Percentiles rank a stretch among this genome's conserved stretches.
Conservation (phyloP, 345 rosid genomes). For the Boechera divaricarpa region DNA sequence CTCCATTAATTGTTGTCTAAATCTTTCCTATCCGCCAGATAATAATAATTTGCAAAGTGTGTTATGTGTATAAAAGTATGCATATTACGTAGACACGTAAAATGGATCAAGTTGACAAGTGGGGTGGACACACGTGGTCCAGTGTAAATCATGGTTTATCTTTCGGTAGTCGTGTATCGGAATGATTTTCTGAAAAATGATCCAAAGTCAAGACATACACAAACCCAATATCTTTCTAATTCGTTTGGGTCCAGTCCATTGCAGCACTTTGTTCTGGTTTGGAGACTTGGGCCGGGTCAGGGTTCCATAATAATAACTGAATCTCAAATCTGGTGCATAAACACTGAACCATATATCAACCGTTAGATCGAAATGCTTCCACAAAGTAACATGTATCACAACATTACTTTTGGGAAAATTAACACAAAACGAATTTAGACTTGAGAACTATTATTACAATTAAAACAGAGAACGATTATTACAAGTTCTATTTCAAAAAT, state of each 20-base stretch:
- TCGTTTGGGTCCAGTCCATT: not conserved
- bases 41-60: not conserved
- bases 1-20: not conserved
- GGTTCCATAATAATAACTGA: no score
- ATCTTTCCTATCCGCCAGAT: not conserved
- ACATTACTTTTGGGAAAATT: no score
- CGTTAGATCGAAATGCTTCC: no score
- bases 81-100: not conserved
- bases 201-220: not conserved
- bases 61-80: not conserved
- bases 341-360: no score
- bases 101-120: conserved; percentile 32
- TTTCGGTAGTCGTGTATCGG: not conserved
- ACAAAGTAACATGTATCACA: no score
- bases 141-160: not conserved
- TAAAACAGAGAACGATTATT: no score
- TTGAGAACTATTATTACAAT: no score
- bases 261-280: not conserved
- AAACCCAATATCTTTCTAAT: not conserved
- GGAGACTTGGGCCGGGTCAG: not conserved
- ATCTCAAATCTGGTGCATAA: no score
- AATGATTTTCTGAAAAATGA: not conserved
- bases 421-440: no score
- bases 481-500: no score
- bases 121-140: conserved; percentile 34